Evolutionary conservation across 305 asterid species (phyloP).

Genomic region (Fraxinus greggii): DNA sequence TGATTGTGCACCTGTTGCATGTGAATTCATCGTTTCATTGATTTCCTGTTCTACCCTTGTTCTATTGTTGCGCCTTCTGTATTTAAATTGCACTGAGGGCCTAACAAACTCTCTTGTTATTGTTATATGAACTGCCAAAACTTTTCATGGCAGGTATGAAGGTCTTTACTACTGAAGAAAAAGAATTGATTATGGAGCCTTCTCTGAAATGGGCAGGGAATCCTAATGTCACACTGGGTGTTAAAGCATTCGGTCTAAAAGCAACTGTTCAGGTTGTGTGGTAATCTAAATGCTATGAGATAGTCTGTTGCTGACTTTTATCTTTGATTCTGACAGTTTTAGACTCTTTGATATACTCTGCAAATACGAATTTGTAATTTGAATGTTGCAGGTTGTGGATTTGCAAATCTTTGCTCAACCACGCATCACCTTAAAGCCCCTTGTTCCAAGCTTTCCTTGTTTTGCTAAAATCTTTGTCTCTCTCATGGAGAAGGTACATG

Average conservation of each 20-base stretch:
- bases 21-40: too few relatives aligned
- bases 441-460: conserved; percentile 99
- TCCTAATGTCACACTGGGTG: conserved; percentile 75
- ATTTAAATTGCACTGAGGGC: too few relatives aligned
- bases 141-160: conserved; percentile 51
- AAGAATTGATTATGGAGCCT: conserved; percentile 99
- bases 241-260: conserved; percentile 82
- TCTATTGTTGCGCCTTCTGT: too few relatives aligned
- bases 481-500: conserved; percentile 90
- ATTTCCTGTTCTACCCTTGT: too few relatives aligned
- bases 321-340: not conserved
- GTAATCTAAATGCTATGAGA: conserved; percentile 13
- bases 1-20: too few relatives aligned
- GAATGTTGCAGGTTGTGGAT: conserved; percentile 71
- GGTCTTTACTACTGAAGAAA: conserved; percentile 60
- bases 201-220: conserved; percentile 94
- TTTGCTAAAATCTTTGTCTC: conserved; percentile 75
- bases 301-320: conserved; percentile 10
- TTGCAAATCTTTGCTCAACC: conserved; percentile 93
- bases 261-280: conserved; percentile 82
- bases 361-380: not conserved
- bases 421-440: conserved; percentile 93
- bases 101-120: not conserved
- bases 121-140: not conserved
- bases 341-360: not conserved